phyloP scores from a whole-genome alignment of 1,284 basidiomycete species.

The Ustilago crameri region DNA sequence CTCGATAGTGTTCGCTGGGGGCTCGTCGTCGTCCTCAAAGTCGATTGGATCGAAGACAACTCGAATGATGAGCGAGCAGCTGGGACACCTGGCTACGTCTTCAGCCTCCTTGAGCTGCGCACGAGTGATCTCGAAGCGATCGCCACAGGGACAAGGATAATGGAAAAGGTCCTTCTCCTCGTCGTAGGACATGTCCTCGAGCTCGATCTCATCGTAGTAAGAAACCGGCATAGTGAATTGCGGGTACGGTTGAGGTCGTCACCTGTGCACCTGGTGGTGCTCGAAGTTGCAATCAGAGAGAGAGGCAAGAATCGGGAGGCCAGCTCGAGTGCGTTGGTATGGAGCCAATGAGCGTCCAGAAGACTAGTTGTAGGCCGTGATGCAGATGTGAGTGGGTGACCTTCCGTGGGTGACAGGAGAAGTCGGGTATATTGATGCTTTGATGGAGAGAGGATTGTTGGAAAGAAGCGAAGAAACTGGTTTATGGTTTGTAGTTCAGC shows the following conservation, averaged over 20 bases:
- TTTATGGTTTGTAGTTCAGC: slow-evolving; percentile 4
- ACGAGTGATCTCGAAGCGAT: slow-evolving; percentile 93
- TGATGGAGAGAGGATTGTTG: background rate
- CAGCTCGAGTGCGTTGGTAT: slow-evolving; percentile 9
- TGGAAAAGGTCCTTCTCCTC: slow-evolving; percentile 73
- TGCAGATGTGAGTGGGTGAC: background rate
- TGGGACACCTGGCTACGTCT: slow-evolving; percentile 96
- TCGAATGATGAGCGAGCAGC: slow-evolving; percentile 90
- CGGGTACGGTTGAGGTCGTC: slow-evolving; percentile 25
- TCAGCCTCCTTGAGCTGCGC: slow-evolving; percentile 86
- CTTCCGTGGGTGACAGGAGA: slow-evolving; percentile 15
- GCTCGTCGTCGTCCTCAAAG: slow-evolving; percentile 48
- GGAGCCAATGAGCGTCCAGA: background rate
- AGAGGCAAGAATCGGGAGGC: slow-evolving; percentile 5
- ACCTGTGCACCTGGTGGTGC: slow-evolving; percentile 26
- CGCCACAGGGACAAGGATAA: slow-evolving; percentile 97
- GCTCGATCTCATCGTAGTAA: slow-evolving; percentile 67
- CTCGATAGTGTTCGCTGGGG: slow-evolving; percentile 20
- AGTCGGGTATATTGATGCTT: slow-evolving; percentile 35
- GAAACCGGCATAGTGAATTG: slow-evolving; percentile 37
- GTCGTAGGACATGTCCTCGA: slow-evolving; percentile 68
- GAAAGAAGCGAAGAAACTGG: slow-evolving; percentile 4
- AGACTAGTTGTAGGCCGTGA: background rate
- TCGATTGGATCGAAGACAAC: slow-evolving; percentile 92
- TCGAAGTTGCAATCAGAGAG: background rate